A percentile compares a stretch with the other conserved stretches of the same genome.
Conservation (phyloP, 129 eudicot species). For the Flaveria robusta region DNA sequence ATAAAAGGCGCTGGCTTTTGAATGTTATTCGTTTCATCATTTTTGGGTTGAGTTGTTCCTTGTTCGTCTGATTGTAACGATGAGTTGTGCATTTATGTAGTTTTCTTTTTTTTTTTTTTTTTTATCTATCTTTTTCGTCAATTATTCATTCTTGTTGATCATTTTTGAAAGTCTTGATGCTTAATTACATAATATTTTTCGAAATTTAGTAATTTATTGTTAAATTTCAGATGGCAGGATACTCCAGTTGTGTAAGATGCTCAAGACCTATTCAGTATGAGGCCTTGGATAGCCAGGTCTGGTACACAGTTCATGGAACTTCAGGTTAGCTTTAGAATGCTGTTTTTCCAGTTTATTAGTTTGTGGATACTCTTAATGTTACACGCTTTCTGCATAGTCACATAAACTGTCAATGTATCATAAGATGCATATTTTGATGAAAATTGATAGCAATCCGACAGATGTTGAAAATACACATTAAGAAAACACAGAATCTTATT, state of each 20-base stretch:
- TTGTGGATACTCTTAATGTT: neutral
- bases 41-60: neutral
- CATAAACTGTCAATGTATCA: neutral
- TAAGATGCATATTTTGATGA: slow-evolving; percentile 5
- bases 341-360: neutral
- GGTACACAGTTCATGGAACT: slow-evolving; percentile 39
- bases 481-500: neutral
- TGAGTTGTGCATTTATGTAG: neutral
- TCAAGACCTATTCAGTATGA: slow-evolving; percentile 29
- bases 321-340: slow-evolving; percentile 30
- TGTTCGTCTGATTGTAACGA: neutral
- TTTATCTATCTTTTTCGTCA: neutral
- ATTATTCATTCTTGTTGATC: neutral
- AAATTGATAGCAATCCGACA: neutral
- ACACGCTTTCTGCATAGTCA: neutral
- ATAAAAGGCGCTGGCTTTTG: neutral
- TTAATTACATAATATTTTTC: neutral
- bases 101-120: neutral
- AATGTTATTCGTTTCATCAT: neutral
- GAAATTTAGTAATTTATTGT: neutral
- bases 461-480: neutral
- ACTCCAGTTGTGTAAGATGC: slow-evolving; percentile 12
- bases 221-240: slow-evolving; percentile 21
- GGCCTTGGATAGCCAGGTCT: slow-evolving; percentile 29
- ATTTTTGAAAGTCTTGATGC: neutral